Base-by-base conservation (phyloP, 768 basidiomycete species). In the Tulasnella calospora region DNA sequence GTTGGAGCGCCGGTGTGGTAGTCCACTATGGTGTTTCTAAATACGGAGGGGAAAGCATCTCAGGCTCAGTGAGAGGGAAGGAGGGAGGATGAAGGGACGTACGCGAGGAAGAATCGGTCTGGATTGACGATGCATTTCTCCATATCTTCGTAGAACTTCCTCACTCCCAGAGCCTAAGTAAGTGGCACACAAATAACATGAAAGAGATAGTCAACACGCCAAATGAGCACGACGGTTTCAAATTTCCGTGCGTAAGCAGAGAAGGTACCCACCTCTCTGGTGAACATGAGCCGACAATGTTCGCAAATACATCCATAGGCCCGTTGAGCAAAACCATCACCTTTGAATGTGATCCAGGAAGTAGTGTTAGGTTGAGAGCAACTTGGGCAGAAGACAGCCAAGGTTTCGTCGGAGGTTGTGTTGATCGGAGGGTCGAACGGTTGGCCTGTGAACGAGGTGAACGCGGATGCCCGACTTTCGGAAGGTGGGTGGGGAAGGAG, bases 301-400 rank as follows among this genome's bases (percentile, higher is more conserved):
- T 44, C 51, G 21, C 79, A 80, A 17, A 21, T 3, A 2, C 41
- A 8, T 2, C 5, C 0, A 73, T 82, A 83, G 13, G 78, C 77
- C 7, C 70, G 35, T 47, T 83, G 82, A 0, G 82, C 80, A 70
- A 79, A 82, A 38, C 82, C 82, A 0, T 40, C 77, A 0, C 78
- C 78, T 1, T 67, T 78, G 1, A 36, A 2, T 8, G 73, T 79
- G 55, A 81, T 15, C 81, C 81, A 83, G 6, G 80, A 74, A 61
- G 72, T 27, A 0, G 19, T 13, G 2, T 41, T 69, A 0, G 36
- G 5, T 21, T 35, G 40, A 27, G 55, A 33, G 76, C 77, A 77
- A 55, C n/a, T 10, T 30, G 74, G 77, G 30, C 71, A 74, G 2
- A 47, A 23, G 12, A 71, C 30, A 17, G n/a, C 30, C 5, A 79